A percentile compares a stretch with the other conserved stretches of the same genome.
Evolutionary conservation across 495 filamentous ascomycete species (phyloP).

Genomic region (Penicillium desertorum): DNA sequence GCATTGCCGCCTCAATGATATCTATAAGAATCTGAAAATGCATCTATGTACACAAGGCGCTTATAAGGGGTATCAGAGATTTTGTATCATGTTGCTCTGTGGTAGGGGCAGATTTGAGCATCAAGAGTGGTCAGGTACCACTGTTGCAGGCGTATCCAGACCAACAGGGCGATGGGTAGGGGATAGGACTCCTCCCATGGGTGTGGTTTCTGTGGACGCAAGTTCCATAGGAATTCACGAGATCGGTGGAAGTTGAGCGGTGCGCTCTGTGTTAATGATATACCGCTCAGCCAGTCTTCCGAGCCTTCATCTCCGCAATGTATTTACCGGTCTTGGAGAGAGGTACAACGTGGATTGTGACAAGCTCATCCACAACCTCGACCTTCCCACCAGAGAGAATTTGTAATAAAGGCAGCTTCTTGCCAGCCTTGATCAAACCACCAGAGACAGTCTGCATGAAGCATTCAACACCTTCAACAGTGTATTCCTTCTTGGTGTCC

Average conservation of each 20-base stretch:
- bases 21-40: slow-evolving; percentile 9
- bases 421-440: slow-evolving; percentile 86
- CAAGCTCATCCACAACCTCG: slow-evolving; percentile 82
- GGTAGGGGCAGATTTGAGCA: not conserved
- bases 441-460: slow-evolving; percentile 82
- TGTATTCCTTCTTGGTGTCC: slow-evolving; percentile 72
- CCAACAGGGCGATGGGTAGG: not conserved
- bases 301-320: slow-evolving; percentile 78
- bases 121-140: not conserved
- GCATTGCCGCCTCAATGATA: slow-evolving; percentile 6
- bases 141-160: not conserved
- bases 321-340: slow-evolving; percentile 64
- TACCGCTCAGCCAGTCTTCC: slow-evolving; percentile 43
- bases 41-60: slow-evolving; percentile 15
- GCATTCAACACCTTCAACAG: slow-evolving; percentile 66
- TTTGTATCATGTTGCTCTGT: slow-evolving; percentile 1
- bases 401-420: slow-evolving; percentile 73
- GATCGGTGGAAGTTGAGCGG: not conserved
- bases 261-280: not conserved
- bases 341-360: slow-evolving; percentile 78
- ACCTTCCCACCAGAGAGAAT: slow-evolving; percentile 73
- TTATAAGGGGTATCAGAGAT: slow-evolving; percentile 15
- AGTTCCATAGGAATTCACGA: not conserved
- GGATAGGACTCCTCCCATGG: not conserved
- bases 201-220: not conserved